A percentile compares a stretch with the other conserved stretches of the same genome.
Conservation (phyloP, 176 grass and related monocot species). For the Aegilops speltoides region DNA sequence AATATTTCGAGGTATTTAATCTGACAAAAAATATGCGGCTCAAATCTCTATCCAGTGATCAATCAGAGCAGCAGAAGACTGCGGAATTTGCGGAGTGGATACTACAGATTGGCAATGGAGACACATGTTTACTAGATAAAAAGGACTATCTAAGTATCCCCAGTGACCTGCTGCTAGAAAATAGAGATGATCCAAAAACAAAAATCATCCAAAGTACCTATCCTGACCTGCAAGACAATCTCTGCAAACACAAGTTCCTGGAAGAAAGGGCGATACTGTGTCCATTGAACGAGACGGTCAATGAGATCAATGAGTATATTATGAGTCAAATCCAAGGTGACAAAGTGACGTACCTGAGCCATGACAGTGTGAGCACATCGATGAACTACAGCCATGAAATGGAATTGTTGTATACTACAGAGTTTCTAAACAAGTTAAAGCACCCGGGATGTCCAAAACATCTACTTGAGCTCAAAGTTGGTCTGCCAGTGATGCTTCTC, state of each 20-base stretch:
- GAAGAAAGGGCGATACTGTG: not conserved
- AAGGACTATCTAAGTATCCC: not conserved
- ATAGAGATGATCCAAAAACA: not conserved
- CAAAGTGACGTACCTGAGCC: slow-evolving; percentile 6
- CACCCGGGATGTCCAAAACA: slow-evolving; percentile 8
- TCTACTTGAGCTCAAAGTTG: slow-evolving; percentile 16
- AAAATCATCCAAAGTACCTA: not conserved
- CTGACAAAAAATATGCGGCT: slow-evolving; percentile 19
- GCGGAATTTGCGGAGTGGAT: not conserved
- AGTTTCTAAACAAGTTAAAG: slow-evolving; percentile 18
- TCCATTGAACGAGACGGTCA: not conserved
- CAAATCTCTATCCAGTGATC: not conserved
- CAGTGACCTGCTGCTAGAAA: not conserved
- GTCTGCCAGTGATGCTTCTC: slow-evolving; percentile 23
- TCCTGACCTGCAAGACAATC: not conserved
- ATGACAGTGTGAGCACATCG: slow-evolving; percentile 16
- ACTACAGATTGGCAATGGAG: slow-evolving; percentile 1
- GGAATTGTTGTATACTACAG: not conserved
- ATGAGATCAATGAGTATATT: slow-evolving; percentile 7
- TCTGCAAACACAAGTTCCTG: not conserved
- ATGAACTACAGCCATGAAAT: not conserved
- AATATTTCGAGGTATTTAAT: not conserved
- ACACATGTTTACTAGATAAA: not conserved
- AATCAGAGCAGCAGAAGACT: not conserved
- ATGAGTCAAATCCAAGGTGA: slow-evolving; percentile 7